These are phyloP conservation scores for Eucommia ulmoides DNA, from an alignment of 257 asterid genomes.

Conservation along the genomic window DNA sequence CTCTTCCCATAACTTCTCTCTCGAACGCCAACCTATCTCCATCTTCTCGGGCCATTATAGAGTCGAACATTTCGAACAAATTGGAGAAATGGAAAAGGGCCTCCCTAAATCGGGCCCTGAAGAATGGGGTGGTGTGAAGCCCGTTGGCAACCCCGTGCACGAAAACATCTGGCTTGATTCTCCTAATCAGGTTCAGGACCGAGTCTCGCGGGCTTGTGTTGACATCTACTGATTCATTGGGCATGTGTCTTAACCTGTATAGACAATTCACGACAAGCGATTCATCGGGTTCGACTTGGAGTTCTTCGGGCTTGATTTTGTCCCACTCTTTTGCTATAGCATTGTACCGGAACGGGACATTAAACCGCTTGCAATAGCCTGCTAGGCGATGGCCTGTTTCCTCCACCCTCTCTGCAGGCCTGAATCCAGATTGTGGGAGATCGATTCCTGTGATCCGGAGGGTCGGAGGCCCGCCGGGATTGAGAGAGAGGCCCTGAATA, in stretches of 20 bases:
- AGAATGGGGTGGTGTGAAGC: neutral
- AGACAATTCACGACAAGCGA: neutral
- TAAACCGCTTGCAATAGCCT: neutral
- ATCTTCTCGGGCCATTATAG: neutral
- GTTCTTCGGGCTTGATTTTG: neutral
- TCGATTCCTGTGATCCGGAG: neutral
- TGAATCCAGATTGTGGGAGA: neutral
- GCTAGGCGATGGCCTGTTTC: neutral
- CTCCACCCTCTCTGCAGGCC: neutral
- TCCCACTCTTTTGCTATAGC: neutral
- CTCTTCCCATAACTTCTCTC: neutral
- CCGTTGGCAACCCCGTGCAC: neutral
- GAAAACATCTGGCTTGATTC: neutral
- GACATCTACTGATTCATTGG: neutral
- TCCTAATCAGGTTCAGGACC: neutral
- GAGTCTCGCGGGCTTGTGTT: neutral
- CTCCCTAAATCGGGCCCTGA: neutral
- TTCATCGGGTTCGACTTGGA: neutral
- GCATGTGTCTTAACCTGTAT: neutral
- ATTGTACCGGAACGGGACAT: neutral
- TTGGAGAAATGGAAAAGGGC: neutral
- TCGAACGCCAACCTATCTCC: neutral
- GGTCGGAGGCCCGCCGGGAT: neutral
- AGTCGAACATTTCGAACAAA: neutral
- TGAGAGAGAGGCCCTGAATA: neutral